Percentiles rank a stretch among this genome's conserved stretches.
Conservation (phyloP, 2,329 filamentous ascomycete genomes). For the Cercospora sp. region DNA sequence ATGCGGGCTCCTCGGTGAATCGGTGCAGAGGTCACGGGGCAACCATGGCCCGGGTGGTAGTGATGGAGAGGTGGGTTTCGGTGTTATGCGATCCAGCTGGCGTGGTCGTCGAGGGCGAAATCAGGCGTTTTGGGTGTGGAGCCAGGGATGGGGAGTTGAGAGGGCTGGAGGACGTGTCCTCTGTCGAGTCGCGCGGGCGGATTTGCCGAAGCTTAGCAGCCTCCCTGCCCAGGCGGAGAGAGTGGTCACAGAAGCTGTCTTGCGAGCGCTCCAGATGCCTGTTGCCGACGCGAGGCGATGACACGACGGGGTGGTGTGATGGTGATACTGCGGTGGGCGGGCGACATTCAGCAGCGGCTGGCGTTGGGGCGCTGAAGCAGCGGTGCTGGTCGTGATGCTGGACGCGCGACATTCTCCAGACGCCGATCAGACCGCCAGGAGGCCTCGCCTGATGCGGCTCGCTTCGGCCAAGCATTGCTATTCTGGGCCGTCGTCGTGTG, state of each 20-base stretch:
- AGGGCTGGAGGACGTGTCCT: conserved; percentile 8
- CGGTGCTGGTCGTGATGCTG: neutral
- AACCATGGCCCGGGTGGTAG: conserved; percentile 4
- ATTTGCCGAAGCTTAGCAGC: conserved; percentile 11
- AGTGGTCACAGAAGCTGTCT: neutral
- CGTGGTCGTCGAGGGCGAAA: neutral
- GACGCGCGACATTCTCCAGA: neutral
- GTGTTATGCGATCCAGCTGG: conserved; percentile 3
- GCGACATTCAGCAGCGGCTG: neutral
- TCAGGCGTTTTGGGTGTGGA: conserved; percentile 3
- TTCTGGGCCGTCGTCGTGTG: neutral
- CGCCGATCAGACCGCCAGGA: conserved; percentile 1
- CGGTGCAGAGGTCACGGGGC: conserved; percentile 1
- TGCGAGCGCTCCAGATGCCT: neutral
- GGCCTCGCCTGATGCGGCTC: neutral
- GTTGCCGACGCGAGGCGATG: neutral
- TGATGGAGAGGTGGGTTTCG: neutral
- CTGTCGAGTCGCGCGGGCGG: conserved; percentile 8
- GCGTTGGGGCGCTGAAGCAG: neutral
- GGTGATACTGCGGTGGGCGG: neutral
- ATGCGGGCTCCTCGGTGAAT: neutral
- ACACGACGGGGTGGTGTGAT: neutral
- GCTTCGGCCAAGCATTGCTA: conserved; percentile 1
- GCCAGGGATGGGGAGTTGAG: conserved; percentile 3
- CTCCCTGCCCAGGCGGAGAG: neutral